phyloP scores from a whole-genome alignment of 2,329 filamentous ascomycete genomes.

The Pezicula rhizophila region DNA sequence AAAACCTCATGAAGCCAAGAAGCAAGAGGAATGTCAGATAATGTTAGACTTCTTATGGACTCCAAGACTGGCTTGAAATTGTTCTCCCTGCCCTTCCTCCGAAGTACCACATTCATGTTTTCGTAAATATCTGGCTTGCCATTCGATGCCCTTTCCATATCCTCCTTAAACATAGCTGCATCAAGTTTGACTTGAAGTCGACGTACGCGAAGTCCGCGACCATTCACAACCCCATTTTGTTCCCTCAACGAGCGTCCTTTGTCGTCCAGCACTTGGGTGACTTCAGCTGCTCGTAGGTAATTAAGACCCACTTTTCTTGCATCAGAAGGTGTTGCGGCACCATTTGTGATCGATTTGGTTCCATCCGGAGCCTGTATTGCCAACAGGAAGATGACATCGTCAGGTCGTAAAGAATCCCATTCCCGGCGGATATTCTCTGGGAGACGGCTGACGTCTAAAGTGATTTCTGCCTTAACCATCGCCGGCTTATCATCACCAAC shows the following conservation, averaged over 20 bases:
- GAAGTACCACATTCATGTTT: constrained; percentile 76
- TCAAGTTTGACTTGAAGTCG: constrained; percentile 80
- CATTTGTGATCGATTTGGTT: constrained; percentile 47
- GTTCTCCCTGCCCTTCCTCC: constrained; percentile 82
- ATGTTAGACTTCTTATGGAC: constrained; percentile 78
- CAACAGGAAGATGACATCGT: constrained; percentile 86
- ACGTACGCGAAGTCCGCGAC: constrained; percentile 53
- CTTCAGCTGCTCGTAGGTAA: constrained; percentile 73
- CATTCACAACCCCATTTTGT: constrained; percentile 53
- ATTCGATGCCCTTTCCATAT: constrained; percentile 58
- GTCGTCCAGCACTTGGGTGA: constrained; percentile 82
- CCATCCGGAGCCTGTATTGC: constrained; percentile 59
- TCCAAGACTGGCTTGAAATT: constrained; percentile 94
- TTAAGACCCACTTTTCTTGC: constrained; percentile 61
- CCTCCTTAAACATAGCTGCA: constrained; percentile 67
- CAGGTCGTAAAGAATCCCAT: constrained; percentile 82
- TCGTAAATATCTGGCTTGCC: constrained; percentile 79
- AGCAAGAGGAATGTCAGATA: constrained; percentile 80
- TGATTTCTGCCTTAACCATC: constrained; percentile 78
- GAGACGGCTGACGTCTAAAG: constrained; percentile 76
- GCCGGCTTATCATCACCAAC: constrained; percentile 83
- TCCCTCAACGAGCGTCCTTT: constrained; percentile 70
- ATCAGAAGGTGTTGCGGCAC: constrained; percentile 39
- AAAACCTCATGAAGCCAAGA: constrained; percentile 96
- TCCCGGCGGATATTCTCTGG: constrained; percentile 70